Evolutionary conservation across 176 grass and related monocot genomes (phyloP).

Genomic region (Eragrostis nindensis): DNA sequence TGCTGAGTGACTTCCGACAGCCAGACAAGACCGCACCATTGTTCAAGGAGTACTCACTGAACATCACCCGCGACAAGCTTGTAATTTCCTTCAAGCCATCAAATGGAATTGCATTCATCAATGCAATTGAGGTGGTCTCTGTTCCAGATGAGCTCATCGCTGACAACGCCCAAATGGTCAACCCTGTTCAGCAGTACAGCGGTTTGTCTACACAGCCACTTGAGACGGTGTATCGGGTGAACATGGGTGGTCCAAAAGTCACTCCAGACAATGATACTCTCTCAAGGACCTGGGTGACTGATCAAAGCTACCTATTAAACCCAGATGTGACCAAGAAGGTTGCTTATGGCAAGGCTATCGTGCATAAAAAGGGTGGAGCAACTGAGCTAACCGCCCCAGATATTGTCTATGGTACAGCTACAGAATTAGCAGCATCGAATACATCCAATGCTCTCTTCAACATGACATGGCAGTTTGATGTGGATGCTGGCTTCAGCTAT

Average conservation of each 20-base stretch:
- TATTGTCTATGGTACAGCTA: constrained; percentile 75
- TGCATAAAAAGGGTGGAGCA: constrained; percentile 48
- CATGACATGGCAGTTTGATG: constrained; percentile 94
- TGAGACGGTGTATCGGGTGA: constrained; percentile 77
- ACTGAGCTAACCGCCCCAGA: constrained; percentile 63
- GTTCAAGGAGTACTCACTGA: constrained; percentile 87
- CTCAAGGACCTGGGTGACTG: constrained; percentile 74
- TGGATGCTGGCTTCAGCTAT: constrained; percentile 72
- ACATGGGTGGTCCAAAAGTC: constrained; percentile 86
- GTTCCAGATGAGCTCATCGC: constrained; percentile 74
- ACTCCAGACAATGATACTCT: constrained; percentile 76
- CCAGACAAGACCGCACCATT: constrained; percentile 58
- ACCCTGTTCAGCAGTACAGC: constrained; percentile 54
- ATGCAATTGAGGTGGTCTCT: constrained; percentile 84
- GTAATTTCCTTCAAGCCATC: constrained; percentile 84
- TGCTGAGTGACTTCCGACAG: constrained; percentile 73
- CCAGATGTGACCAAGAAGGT: constrained; percentile 46
- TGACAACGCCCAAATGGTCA: constrained; percentile 53
- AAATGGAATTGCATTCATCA: constrained; percentile 78
- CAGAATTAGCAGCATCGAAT: constrained; percentile 65
- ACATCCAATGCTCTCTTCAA: constrained; percentile 70
- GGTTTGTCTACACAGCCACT: constrained; percentile 70
- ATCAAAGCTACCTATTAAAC: constrained; percentile 63
- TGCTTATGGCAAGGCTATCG: constrained; percentile 37
- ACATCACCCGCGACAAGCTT: constrained; percentile 71